These are phyloP conservation scores for Apiospora phragmitis DNA, from an alignment of 2,329 filamentous ascomycete species.

Conservation along the genomic window DNA sequence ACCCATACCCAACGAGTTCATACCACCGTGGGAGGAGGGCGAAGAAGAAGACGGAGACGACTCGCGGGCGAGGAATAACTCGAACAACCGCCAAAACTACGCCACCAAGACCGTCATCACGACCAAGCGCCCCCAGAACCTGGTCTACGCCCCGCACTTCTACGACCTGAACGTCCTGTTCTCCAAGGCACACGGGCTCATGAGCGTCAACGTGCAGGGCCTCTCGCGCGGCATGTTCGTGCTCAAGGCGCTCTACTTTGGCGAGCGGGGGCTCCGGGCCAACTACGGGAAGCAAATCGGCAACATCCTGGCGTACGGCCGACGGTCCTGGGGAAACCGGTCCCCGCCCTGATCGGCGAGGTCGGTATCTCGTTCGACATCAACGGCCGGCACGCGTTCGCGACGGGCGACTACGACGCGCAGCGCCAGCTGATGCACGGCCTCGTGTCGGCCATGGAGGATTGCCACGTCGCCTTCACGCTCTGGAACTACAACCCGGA, in stretches of 20 bases:
- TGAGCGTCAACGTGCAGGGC: constrained; percentile 43
- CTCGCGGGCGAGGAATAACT: neutral
- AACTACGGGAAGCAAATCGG: constrained; percentile 40
- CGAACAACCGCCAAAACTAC: constrained; percentile 23
- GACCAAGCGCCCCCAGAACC: constrained; percentile 28
- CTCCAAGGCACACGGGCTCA: constrained; percentile 35
- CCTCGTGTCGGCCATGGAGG: constrained; percentile 42
- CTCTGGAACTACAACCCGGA: constrained; percentile 43
- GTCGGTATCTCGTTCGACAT: constrained; percentile 43
- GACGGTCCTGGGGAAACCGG: constrained; percentile 30
- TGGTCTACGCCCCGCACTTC: constrained; percentile 45
- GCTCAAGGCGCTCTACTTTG: constrained; percentile 42
- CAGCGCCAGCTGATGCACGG: constrained; percentile 41
- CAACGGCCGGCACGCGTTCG: constrained; percentile 36
- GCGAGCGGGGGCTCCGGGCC: constrained; percentile 34
- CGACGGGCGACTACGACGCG: constrained; percentile 38
- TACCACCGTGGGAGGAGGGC: constrained; percentile 37
- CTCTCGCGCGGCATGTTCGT: constrained; percentile 41
- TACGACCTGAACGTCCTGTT: constrained; percentile 44
- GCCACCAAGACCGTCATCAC: constrained; percentile 29
- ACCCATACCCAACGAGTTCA: constrained; percentile 42
- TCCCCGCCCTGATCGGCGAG: constrained; percentile 41
- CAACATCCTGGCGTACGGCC: constrained; percentile 36
- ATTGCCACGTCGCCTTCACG: constrained; percentile 37
- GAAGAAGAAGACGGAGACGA: constrained; percentile 13